Percentiles rank a stretch among this genome's conserved stretches.
phyloP scores from a whole-genome alignment of 208 protist genomes.

The Trichomonas gallinae region DNA sequence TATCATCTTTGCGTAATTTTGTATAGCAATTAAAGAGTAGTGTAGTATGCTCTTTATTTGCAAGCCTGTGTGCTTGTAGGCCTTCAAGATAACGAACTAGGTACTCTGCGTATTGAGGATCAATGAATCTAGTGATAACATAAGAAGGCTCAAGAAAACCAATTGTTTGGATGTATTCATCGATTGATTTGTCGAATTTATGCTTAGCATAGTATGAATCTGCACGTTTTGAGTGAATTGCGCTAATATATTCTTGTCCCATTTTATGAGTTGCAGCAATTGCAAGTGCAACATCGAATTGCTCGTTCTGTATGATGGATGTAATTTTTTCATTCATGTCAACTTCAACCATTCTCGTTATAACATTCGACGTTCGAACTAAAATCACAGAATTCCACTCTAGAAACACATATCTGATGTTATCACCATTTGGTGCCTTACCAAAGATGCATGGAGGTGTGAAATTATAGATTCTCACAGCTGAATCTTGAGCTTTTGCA shows the following conservation, averaged over 20 bases:
- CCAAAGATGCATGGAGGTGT: neutral
- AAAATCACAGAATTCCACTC: constrained; percentile 19
- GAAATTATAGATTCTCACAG: neutral
- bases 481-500: neutral
- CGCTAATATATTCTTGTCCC: neutral
- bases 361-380: neutral
- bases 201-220: neutral
- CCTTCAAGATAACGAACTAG: neutral
- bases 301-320: neutral
- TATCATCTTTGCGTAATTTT: neutral
- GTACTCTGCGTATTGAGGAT: neutral
- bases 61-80: neutral
- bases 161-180: neutral
- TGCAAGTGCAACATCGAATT: neutral
- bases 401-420: neutral
- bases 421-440: neutral
- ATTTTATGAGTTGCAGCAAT: neutral
- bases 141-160: neutral
- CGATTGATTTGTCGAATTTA: neutral
- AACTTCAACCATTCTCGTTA: neutral
- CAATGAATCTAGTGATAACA: neutral
- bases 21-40: constrained; percentile 20
- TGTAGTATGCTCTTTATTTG: constrained; percentile 19
- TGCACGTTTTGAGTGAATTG: neutral
- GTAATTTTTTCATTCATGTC: neutral